These are phyloP conservation scores for Bullera alba DNA, from an alignment of 768 basidiomycete species.

Conservation along the genomic window DNA sequence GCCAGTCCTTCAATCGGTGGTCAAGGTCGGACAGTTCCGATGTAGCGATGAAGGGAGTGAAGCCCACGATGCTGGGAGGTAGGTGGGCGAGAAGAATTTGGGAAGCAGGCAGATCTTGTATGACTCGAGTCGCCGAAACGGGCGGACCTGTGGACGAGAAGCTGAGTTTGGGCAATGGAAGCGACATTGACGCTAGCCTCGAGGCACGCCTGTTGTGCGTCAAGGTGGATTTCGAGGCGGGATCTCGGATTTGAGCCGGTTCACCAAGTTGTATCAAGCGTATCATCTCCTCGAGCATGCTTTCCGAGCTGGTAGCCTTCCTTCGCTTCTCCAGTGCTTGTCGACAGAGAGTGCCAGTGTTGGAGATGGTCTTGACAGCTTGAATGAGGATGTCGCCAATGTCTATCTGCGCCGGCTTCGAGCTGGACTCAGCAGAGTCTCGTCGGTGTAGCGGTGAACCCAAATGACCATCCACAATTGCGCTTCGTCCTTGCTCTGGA, in stretches of 20 bases:
- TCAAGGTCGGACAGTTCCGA: conserved; percentile 45
- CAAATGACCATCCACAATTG: no score
- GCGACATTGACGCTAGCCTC: conserved; percentile 46
- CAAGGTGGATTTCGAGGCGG: not conserved
- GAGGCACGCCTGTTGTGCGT: conserved; percentile 26
- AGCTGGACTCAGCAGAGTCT: no score
- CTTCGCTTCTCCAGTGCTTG: conserved; percentile 17
- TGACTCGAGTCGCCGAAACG: conserved; percentile 63
- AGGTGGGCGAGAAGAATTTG: conserved; percentile 68
- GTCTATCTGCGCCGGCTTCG: not conserved
- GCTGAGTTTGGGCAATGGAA: conserved; percentile 22
- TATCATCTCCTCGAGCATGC: conserved; percentile 36
- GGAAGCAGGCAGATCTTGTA: conserved; percentile 70
- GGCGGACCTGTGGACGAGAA: conserved; percentile 48
- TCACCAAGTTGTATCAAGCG: conserved; percentile 30
- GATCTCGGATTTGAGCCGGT: not conserved
- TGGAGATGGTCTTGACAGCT: conserved; percentile 21
- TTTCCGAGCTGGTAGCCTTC: conserved; percentile 3
- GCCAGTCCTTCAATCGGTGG: conserved; percentile 16
- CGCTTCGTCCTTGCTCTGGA: not conserved
- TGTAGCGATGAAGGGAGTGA: conserved; percentile 78
- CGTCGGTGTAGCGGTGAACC: no score
- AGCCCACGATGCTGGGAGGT: conserved; percentile 62
- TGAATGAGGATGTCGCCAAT: conserved; percentile 19
- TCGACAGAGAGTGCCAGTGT: conserved; percentile 19